Percentiles rank a stretch among this genome's conserved stretches.
Evolutionary conservation across 2,329 filamentous ascomycete species (phyloP).

Genomic region (Rhynchosporium secalis): DNA sequence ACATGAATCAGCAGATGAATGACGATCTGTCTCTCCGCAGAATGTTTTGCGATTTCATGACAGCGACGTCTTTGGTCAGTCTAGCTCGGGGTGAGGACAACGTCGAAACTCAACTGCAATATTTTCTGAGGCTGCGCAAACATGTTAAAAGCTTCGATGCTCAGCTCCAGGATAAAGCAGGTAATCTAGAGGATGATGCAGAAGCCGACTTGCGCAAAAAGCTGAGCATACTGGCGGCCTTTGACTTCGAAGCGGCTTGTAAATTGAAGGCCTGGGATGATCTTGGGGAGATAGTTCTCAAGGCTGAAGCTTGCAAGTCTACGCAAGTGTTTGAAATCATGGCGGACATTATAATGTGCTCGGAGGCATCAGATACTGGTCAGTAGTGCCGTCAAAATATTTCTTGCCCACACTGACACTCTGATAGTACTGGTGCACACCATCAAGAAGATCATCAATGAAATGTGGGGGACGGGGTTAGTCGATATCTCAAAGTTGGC

Average conservation of each 20-base stretch:
- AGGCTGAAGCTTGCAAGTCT: slow-evolving; percentile 47
- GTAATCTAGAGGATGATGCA: slow-evolving; percentile 46
- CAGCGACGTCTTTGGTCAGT: slow-evolving; percentile 52
- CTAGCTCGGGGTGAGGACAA: slow-evolving; percentile 54
- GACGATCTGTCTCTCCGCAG: slow-evolving; percentile 57
- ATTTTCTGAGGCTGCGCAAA: slow-evolving; percentile 61
- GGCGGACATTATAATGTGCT: slow-evolving; percentile 63
- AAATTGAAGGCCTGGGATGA: slow-evolving; percentile 67
- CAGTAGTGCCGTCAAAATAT: slow-evolving; percentile 19
- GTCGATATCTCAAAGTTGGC: slow-evolving; percentile 63
- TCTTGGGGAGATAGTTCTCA: slow-evolving; percentile 59
- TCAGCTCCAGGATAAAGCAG: slow-evolving; percentile 44
- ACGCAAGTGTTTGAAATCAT: slow-evolving; percentile 59
- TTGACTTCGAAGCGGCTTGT: slow-evolving; percentile 77
- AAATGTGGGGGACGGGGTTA: slow-evolving; percentile 58
- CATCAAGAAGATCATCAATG: slow-evolving; percentile 69
- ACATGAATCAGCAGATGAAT: slow-evolving; percentile 44
- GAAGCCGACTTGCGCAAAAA: slow-evolving; percentile 59
- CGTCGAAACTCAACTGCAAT: slow-evolving; percentile 53
- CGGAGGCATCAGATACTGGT: slow-evolving; percentile 54
- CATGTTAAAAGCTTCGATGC: slow-evolving; percentile 61
- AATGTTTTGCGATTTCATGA: slow-evolving; percentile 72
- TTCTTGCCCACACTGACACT: slow-evolving; percentile 18
- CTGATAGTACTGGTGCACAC: slow-evolving; percentile 41
- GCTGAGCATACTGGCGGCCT: slow-evolving; percentile 65